Percentiles rank a stretch among this genome's conserved stretches.
phyloP scores from a whole-genome alignment of 2,329 filamentous ascomycete species.

The Beauveria brongniartii region DNA sequence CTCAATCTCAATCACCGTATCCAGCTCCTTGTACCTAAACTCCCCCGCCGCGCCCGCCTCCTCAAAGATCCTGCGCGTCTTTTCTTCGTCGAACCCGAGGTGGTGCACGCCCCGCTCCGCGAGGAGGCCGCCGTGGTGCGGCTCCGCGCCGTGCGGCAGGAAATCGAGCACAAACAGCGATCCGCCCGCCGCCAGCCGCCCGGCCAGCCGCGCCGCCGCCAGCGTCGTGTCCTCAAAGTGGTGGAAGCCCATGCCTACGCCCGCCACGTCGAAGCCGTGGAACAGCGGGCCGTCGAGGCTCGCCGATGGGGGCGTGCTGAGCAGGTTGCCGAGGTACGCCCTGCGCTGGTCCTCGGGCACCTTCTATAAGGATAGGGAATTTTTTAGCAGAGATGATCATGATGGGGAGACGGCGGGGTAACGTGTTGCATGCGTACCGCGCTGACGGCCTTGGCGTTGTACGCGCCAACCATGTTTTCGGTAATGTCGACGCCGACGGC shows the following conservation, averaged over 20 bases:
- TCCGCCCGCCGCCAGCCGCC: constrained; percentile 57
- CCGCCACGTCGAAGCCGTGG: constrained; percentile 60
- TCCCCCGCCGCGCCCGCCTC: constrained; percentile 49
- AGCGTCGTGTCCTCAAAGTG: constrained; percentile 59
- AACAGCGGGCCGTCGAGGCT: constrained; percentile 54
- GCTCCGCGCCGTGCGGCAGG: constrained; percentile 39
- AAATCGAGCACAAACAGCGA: constrained; percentile 63
- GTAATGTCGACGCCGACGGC: constrained; percentile 64
- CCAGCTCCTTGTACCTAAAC: constrained; percentile 50
- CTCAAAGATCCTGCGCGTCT: constrained; percentile 53
- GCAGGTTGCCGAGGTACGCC: constrained; percentile 51
- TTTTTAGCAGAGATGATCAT: neutral
- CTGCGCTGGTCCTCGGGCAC: constrained; percentile 43
- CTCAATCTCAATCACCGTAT: constrained; percentile 39
- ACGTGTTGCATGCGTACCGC: constrained; percentile 30
- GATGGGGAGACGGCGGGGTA: no score
- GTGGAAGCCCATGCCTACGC: constrained; percentile 56
- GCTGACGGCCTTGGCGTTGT: constrained; percentile 52
- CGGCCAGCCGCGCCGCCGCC: constrained; percentile 49
- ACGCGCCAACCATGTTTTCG: constrained; percentile 59
- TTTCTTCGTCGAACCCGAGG: constrained; percentile 55
- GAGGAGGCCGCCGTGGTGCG: constrained; percentile 13
- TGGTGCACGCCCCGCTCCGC: constrained; percentile 48
- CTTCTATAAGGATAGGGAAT: constrained; percentile 30
- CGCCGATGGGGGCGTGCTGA: constrained; percentile 40